Conservation (phyloP, 257 asterid species). For the Capsicum rhomboideum region DNA sequence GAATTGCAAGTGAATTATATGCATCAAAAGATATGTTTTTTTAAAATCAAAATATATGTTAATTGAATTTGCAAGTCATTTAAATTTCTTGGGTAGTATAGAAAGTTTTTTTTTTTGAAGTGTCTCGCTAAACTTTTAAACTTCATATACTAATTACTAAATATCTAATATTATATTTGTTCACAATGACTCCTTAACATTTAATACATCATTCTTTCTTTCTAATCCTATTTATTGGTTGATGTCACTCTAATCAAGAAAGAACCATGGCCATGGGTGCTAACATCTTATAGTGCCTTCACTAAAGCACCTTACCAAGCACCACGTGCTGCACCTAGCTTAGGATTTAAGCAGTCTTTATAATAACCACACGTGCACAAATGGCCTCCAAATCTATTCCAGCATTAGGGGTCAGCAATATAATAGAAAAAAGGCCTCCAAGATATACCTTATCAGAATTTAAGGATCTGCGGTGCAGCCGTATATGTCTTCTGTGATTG, state of each 20-base stretch:
- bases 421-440: slow-evolving; percentile 1
- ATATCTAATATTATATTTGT: not conserved
- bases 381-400: not conserved
- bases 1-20: not conserved
- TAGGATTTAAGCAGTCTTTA: not conserved
- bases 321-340: not conserved
- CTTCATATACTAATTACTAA: not conserved
- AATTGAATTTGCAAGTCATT: not conserved
- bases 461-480: slow-evolving; percentile 78
- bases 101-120: not conserved
- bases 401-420: not conserved
- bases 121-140: not conserved
- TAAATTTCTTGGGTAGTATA: not conserved
- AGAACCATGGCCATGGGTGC: not conserved
- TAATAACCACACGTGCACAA: not conserved
- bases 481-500: slow-evolving; percentile 81
- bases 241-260: not conserved
- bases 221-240: not conserved
- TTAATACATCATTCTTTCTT: not conserved
- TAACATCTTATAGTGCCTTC: not conserved
- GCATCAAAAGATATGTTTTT: not conserved
- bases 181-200: not conserved
- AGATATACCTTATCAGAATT: slow-evolving; percentile 63
- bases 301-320: not conserved
- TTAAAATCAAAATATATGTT: not conserved